These are phyloP conservation scores for Histomonas meleagridis DNA, from an alignment of 208 protist species.

Conservation along the genomic window DNA sequence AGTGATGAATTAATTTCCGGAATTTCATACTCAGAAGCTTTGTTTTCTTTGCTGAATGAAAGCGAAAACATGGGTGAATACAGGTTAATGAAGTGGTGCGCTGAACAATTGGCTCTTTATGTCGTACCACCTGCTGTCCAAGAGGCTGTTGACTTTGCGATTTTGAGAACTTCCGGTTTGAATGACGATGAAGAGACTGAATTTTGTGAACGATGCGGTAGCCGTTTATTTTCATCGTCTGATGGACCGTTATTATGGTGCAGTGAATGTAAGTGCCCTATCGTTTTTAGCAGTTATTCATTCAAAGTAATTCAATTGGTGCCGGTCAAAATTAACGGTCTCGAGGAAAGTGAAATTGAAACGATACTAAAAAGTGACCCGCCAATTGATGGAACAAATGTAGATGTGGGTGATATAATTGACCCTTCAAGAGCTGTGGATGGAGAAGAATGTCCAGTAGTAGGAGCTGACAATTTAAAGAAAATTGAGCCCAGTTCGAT, in stretches of 20 bases:
- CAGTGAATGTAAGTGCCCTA: slow-evolving; percentile 14
- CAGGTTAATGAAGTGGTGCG: slow-evolving; percentile 8
- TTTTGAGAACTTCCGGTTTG: background rate
- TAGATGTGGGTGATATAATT: background rate
- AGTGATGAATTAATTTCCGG: background rate
- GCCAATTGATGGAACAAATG: background rate
- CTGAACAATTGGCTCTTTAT: background rate
- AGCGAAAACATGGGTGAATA: background rate
- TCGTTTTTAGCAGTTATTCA: slow-evolving; percentile 14
- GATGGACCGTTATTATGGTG: background rate
- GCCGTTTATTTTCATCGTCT: background rate
- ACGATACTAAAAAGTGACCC: background rate
- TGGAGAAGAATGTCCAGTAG: background rate
- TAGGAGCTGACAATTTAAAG: background rate
- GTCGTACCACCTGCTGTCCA: slow-evolving; percentile 23
- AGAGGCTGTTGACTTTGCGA: slow-evolving; percentile 28
- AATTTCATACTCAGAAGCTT: slow-evolving; percentile 30
- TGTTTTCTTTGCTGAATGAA: background rate
- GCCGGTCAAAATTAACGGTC: background rate
- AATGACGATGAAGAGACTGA: slow-evolving; percentile 29
- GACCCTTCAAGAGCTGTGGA: background rate
- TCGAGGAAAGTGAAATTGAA: background rate
- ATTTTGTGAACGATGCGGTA: slow-evolving; percentile 7
- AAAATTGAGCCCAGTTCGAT: background rate
- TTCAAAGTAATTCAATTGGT: background rate